phyloP scores from a whole-genome alignment of 108 stramenopile genomes.

The Skeletonema potamos region DNA sequence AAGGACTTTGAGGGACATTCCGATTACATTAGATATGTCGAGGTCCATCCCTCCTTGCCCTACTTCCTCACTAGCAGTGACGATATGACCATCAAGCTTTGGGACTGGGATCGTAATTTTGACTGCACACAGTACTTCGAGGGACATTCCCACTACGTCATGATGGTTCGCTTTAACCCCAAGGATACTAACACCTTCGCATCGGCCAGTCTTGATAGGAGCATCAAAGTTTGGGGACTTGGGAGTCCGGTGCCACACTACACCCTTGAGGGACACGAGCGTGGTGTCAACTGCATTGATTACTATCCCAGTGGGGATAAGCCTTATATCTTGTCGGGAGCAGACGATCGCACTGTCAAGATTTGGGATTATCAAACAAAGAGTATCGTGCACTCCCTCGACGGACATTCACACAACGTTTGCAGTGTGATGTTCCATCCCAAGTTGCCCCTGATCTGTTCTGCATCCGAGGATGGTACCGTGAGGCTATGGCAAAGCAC shows the following conservation, averaged over 20 bases:
- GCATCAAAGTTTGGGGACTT: slow-evolving; percentile 98
- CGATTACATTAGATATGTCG: slow-evolving; percentile 98
- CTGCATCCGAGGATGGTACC: slow-evolving; percentile 98
- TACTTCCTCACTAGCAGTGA: slow-evolving; percentile 90
- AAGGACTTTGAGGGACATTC: slow-evolving; percentile 98
- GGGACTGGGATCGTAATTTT: slow-evolving; percentile 97
- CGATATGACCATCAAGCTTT: slow-evolving; percentile 98
- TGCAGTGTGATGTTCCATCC: slow-evolving; percentile 98
- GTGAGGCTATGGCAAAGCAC: slow-evolving; percentile 98
- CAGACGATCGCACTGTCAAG: slow-evolving; percentile 97
- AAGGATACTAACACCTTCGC: slow-evolving; percentile 99
- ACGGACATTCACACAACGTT: slow-evolving; percentile 98
- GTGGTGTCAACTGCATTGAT: slow-evolving; percentile 98
- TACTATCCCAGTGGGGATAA: slow-evolving; percentile 99
- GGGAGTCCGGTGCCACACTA: slow-evolving; percentile 91
- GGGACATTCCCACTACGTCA: slow-evolving; percentile 99
- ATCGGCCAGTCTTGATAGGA: slow-evolving; percentile 93
- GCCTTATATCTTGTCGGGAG: slow-evolving; percentile 97
- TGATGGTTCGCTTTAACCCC: slow-evolving; percentile 99
- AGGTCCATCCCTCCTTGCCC: slow-evolving; percentile 96
- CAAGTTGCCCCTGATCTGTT: slow-evolving; percentile 95
- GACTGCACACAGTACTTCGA: slow-evolving; percentile 95
- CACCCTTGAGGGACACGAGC: slow-evolving; percentile 97
- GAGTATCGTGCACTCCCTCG: slow-evolving; percentile 94
- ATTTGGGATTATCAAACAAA: slow-evolving; percentile 96